Conservation (phyloP, 331 rosid species). For the Telfairia occidentalis region DNA sequence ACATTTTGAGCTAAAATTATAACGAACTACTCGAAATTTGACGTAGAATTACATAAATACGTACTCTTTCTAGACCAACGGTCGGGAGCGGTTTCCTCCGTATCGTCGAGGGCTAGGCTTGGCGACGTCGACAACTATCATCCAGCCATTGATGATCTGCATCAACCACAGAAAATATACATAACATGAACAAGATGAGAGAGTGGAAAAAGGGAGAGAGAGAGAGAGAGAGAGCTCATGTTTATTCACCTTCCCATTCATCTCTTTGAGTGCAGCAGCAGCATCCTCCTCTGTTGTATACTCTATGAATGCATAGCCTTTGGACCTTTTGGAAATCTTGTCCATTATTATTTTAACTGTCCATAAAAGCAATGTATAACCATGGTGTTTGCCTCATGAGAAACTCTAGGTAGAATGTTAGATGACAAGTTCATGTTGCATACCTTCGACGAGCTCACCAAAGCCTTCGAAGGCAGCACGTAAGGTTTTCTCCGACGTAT, state of each 20-base stretch:
- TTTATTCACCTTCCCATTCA: slow-evolving; percentile 74
- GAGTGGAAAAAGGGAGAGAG: neutral
- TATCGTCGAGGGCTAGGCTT: slow-evolving; percentile 41
- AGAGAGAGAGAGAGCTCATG: neutral
- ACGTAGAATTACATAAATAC: neutral
- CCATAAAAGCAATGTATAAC: slow-evolving; percentile 17
- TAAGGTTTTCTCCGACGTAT: slow-evolving; percentile 85
- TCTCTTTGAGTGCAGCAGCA: slow-evolving; percentile 63
- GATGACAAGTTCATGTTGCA: neutral
- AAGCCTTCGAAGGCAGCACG: slow-evolving; percentile 81
- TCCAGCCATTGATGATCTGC: slow-evolving; percentile 77
- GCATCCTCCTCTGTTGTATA: slow-evolving; percentile 82
- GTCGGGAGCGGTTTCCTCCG: slow-evolving; percentile 21
- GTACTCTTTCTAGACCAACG: slow-evolving; percentile 11
- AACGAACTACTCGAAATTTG: neutral
- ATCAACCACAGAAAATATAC: neutral
- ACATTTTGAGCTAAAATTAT: neutral
- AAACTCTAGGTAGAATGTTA: neutral
- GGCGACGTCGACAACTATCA: slow-evolving; percentile 88
- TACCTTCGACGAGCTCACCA: slow-evolving; percentile 82
- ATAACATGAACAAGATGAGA: neutral
- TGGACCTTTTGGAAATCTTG: slow-evolving; percentile 89
- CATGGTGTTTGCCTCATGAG: neutral
- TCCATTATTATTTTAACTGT: slow-evolving; percentile 78
- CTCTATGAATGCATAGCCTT: slow-evolving; percentile 84